Conservation (phyloP, 148 eudicot species). For the Heliamphora exappendiculata region DNA sequence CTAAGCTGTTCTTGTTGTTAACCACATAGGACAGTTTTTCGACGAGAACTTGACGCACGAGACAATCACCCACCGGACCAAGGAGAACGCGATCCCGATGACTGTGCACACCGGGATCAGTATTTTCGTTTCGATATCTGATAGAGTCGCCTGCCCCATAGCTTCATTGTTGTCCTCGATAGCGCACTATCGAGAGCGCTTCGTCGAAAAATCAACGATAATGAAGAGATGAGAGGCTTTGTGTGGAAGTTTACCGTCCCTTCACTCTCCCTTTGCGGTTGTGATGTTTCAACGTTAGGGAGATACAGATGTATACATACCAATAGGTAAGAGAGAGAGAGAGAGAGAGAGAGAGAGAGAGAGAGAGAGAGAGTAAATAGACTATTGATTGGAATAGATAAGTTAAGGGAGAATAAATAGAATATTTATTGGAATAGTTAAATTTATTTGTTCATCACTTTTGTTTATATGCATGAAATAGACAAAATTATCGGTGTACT, state of each 20-base stretch:
- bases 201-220: background rate
- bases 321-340: background rate
- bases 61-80: slow-evolving; percentile 70
- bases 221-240: background rate
- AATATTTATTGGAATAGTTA: too few relatives aligned
- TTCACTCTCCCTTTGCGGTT: background rate
- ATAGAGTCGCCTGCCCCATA: slow-evolving; percentile 46
- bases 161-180: background rate
- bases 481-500: too few relatives aligned
- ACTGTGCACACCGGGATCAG: slow-evolving; percentile 64
- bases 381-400: background rate
- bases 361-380: background rate
- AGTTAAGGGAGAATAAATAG: too few relatives aligned
- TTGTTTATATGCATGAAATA: too few relatives aligned
- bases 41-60: slow-evolving; percentile 49
- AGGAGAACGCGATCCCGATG: slow-evolving; percentile 69
- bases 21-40: slow-evolving; percentile 3
- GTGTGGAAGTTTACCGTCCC: background rate
- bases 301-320: background rate
- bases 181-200: background rate
- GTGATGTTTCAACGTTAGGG: background rate
- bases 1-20: slow-evolving; percentile 32
- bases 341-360: too few relatives aligned
- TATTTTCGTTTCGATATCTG: slow-evolving; percentile 81
- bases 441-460: too few relatives aligned